These are phyloP conservation scores for Platanus orientalis DNA, from an alignment of 164 flowering plant species.

Conservation along the genomic window DNA sequence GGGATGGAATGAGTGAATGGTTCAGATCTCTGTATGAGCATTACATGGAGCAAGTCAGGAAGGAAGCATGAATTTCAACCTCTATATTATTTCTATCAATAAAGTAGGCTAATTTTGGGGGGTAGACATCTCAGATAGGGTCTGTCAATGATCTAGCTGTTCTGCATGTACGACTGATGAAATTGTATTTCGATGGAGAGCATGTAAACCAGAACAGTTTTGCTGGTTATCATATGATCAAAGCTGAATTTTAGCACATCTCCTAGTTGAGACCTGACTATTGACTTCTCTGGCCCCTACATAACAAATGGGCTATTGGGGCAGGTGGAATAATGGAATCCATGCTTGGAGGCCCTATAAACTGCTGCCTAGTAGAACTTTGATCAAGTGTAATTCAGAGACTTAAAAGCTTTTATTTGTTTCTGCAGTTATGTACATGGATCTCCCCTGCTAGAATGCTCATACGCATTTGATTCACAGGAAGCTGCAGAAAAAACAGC, in stretches of 20 bases:
- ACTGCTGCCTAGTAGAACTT: conserved; percentile 5
- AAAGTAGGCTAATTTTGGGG: too few relatives aligned
- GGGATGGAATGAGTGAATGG: background rate
- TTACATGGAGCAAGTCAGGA: background rate
- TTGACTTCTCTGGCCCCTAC: too few relatives aligned
- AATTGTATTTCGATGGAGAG: background rate
- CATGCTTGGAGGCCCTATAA: conserved; percentile 2
- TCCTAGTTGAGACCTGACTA: too few relatives aligned
- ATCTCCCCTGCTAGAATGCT: conserved; percentile 77
- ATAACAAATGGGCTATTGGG: background rate
- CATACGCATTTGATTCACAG: conserved; percentile 58
- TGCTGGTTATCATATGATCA: too few relatives aligned
- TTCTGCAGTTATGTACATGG: conserved; percentile 90
- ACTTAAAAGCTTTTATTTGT: conserved; percentile 4
- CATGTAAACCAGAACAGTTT: too few relatives aligned
- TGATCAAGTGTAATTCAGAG: background rate
- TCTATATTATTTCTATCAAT: too few relatives aligned
- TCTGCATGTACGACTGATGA: background rate
- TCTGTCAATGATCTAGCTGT: background rate
- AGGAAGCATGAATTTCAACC: conserved; percentile 1
- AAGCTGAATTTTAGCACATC: too few relatives aligned
- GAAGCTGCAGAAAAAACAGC: conserved; percentile 75
- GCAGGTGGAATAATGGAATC: conserved; percentile 9
- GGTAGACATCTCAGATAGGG: background rate
- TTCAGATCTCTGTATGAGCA: background rate